Evolutionary conservation across 805 yeast genomes (phyloP).

Genomic region (Grigorovia transvaalensis): DNA sequence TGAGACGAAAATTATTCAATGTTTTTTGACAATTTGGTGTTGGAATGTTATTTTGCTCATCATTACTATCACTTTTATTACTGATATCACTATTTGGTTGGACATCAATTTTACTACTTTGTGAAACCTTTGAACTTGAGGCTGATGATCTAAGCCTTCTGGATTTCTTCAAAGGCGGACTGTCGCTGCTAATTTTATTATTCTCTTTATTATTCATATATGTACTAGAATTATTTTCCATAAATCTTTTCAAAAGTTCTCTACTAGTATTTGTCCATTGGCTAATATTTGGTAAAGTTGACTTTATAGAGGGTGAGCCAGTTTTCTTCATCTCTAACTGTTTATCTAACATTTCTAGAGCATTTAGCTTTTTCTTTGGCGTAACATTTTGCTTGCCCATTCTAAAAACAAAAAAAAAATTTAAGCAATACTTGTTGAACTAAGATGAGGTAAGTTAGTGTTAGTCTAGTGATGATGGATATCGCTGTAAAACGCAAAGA

Average conservation of each 20-base stretch:
- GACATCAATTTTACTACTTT: not conserved
- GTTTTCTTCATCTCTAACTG: slow-evolving; percentile 11
- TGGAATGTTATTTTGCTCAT: not conserved
- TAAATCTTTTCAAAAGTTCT: not conserved
- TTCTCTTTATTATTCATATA: not conserved
- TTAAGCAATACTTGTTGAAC: no score
- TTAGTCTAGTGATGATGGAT: no score
- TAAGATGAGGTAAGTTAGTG: no score
- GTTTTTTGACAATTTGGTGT: no score
- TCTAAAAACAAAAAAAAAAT: not conserved
- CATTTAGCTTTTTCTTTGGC: slow-evolving; percentile 7
- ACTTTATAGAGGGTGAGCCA: slow-evolving; percentile 1
- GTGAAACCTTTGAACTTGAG: not conserved
- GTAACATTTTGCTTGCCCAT: not conserved
- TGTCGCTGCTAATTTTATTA: not conserved
- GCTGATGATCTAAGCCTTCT: not conserved
- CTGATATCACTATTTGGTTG: not conserved
- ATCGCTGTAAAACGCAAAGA: no score
- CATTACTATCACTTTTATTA: not conserved
- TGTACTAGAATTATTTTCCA: not conserved
- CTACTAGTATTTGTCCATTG: not conserved
- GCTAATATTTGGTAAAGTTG: not conserved
- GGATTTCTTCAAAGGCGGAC: not conserved
- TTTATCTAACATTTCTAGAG: slow-evolving; percentile 21
- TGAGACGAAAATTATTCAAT: no score